phyloP scores from a whole-genome alignment of 495 filamentous ascomycete species.

The Trichoderma gamsii region DNA sequence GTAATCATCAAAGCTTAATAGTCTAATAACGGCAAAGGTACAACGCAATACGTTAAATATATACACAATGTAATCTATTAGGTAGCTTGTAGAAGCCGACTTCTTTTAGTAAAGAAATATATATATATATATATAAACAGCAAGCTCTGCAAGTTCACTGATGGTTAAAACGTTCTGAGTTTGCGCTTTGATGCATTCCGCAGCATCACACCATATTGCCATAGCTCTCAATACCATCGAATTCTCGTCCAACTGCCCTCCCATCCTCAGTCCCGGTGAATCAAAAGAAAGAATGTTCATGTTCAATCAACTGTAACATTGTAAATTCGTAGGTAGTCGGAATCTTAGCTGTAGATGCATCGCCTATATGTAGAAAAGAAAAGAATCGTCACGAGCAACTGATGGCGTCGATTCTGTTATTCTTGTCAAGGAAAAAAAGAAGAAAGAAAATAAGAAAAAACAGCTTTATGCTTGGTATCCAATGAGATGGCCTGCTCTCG shows the following conservation, averaged over 20 bases:
- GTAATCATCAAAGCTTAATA: too few species aligned
- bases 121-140: neutral
- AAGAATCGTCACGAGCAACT: neutral
- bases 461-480: neutral
- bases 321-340: neutral
- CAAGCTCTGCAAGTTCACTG: neutral
- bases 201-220: neutral
- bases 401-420: neutral
- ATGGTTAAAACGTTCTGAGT: neutral
- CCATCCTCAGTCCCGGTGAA: neutral
- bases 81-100: too few species aligned
- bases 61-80: too few species aligned
- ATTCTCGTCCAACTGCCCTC: neutral
- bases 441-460: neutral
- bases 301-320: neutral
- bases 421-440: neutral
- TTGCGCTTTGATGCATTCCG: neutral
- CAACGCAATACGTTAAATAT: too few species aligned
- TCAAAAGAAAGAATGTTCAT: neutral
- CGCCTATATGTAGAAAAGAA: neutral
- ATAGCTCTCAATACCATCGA: neutral
- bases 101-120: too few species aligned
- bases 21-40: too few species aligned
- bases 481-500: neutral
- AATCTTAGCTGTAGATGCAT: neutral